Evolutionary conservation across 1,284 basidiomycete genomes (phyloP).

Genomic region (Austroboletus niveus): DNA sequence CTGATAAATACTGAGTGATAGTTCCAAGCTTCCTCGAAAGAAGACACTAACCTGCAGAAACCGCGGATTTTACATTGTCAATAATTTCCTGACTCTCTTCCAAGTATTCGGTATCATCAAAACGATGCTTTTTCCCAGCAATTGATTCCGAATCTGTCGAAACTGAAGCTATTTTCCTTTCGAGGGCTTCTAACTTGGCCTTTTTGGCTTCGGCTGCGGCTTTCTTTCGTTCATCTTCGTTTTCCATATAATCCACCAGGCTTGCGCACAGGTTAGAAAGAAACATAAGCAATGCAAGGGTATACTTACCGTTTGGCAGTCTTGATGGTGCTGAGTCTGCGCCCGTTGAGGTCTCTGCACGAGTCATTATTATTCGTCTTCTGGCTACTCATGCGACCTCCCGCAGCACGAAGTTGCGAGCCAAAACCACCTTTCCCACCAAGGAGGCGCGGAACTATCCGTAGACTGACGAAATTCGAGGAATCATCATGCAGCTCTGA

Average conservation of each 20-base stretch:
- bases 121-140: constrained; percentile 80
- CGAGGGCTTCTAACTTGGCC: constrained; percentile 83
- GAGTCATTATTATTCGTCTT: constrained; percentile 96
- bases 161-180: constrained; percentile 74
- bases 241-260: constrained; percentile 86
- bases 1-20: constrained; percentile 32
- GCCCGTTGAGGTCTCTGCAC: constrained; percentile 89
- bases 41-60: constrained; percentile 61
- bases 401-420: constrained; percentile 92
- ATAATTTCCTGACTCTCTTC: constrained; percentile 93
- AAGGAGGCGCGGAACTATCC: constrained; percentile 66
- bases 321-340: constrained; percentile 90
- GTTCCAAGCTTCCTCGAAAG: neutral
- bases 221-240: constrained; percentile 79
- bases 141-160: constrained; percentile 46
- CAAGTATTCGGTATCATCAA: constrained; percentile 91
- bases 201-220: constrained; percentile 79
- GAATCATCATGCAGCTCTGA: constrained; percentile 44
- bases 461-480: constrained; percentile 51
- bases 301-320: constrained; percentile 83
- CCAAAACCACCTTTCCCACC: constrained; percentile 99
- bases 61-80: constrained; percentile 89
- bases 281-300: neutral
- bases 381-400: constrained; percentile 95
- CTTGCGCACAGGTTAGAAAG: constrained; percentile 48